Evolutionary conservation across 176 grass and related monocot species (phyloP).

Genomic region (Puya raimondii): DNA sequence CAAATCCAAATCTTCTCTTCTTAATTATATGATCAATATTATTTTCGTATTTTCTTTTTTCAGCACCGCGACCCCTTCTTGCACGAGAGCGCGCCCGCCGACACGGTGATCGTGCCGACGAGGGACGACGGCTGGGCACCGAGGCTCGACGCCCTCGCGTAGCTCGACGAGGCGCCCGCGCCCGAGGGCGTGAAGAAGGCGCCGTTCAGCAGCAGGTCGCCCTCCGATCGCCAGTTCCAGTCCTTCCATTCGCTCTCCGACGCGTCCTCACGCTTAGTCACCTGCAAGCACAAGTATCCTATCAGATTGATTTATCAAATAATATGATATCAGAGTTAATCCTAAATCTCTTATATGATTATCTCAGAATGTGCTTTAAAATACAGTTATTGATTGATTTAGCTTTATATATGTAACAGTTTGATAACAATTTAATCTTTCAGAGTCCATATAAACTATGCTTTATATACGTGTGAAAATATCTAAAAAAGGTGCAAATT

Average conservation of each 20-base stretch:
- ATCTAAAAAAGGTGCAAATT: too few species aligned
- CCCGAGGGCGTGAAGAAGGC: slow-evolving; percentile 8
- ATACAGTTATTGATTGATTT: too few species aligned
- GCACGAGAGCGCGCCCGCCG: neutral
- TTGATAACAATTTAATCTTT: too few species aligned
- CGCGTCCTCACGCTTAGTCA: neutral
- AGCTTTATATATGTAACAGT: too few species aligned
- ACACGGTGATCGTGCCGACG: neutral
- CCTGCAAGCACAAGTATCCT: neutral
- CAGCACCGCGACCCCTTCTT: neutral
- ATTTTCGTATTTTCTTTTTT: neutral
- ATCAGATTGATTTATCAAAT: too few species aligned
- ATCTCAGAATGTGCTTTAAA: too few species aligned
- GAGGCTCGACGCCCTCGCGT: neutral
- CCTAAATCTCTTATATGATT: too few species aligned
- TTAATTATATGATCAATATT: slow-evolving; percentile 3
- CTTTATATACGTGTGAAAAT: too few species aligned
- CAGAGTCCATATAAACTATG: too few species aligned
- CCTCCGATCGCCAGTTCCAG: slow-evolving; percentile 7
- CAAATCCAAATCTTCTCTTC: neutral
- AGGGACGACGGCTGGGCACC: neutral
- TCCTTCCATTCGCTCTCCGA: neutral
- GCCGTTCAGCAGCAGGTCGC: slow-evolving; percentile 1
- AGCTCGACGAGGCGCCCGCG: neutral
- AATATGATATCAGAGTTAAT: too few species aligned